Conservation (phyloP, 1,139 yeast genomes). For the Casaregolazyma suthepensis region DNA sequence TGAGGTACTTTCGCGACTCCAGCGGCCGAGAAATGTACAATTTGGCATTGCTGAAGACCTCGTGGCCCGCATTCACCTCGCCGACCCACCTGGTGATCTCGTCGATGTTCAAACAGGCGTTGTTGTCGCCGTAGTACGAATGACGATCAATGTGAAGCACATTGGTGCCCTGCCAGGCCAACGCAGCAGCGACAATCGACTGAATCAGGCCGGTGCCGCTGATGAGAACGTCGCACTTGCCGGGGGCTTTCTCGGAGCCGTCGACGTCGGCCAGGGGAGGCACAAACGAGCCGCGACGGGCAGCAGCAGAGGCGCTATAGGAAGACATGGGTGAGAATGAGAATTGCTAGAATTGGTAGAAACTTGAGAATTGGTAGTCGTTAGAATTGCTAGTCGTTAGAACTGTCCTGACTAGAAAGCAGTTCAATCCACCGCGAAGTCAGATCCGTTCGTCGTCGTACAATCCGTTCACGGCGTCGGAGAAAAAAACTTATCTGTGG, state of each 20-base stretch:
- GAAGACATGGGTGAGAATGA: conserved; percentile 29
- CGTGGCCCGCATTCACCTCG: conserved; percentile 38
- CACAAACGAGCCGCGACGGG: conserved; percentile 63
- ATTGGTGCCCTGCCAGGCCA: conserved; percentile 92
- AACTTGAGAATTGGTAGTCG: too few species aligned
- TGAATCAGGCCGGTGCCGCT: conserved; percentile 91
- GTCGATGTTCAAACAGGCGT: conserved; percentile 79
- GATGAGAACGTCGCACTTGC: conserved; percentile 71
- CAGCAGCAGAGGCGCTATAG: conserved; percentile 35
- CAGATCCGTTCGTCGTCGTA: neutral
- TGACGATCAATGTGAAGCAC: conserved; percentile 85
- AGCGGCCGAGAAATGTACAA: conserved; percentile 62
- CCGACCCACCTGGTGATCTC: conserved; percentile 78
- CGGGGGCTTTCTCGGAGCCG: conserved; percentile 42
- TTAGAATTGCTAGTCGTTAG: neutral
- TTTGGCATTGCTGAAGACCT: conserved; percentile 32
- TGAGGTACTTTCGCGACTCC: conserved; percentile 69
- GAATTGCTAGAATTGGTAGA: neutral
- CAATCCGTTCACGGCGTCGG: neutral
- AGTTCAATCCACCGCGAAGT: neutral
- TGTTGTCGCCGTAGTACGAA: conserved; percentile 79
- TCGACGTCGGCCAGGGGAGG: conserved; percentile 80
- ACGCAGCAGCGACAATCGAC: conserved; percentile 83
- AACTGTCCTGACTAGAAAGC: too few species aligned
- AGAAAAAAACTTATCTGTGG: neutral